Percentiles rank a stretch among this genome's conserved stretches.
These are phyloP conservation scores for Naumovozyma castellii DNA, from an alignment of 805 yeast genomes.

Conservation along the genomic window DNA sequence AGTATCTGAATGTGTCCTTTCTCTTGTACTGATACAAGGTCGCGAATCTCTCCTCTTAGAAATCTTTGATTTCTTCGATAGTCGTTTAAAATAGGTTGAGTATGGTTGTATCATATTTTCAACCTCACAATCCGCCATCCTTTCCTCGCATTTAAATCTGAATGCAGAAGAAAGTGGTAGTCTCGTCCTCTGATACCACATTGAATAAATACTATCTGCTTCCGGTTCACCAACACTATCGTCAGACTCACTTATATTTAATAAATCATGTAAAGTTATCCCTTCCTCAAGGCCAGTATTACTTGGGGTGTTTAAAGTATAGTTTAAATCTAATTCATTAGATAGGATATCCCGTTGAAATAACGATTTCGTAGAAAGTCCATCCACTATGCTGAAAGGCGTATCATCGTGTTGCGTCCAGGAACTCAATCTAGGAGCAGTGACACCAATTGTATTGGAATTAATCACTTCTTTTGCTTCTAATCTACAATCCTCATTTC, in stretches of 20 bases:
- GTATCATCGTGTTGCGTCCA: not conserved
- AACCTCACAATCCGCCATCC: not conserved
- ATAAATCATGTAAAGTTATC: not conserved
- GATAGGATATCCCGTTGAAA: not conserved
- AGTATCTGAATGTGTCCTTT: not conserved
- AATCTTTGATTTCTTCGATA: not conserved
- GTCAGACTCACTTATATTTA: not conserved
- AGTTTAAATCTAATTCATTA: too few relatives aligned
- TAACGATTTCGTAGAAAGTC: not conserved
- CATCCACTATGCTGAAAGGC: conserved; percentile 1
- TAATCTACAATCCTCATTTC: not conserved
- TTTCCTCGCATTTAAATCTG: not conserved
- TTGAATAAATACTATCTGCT: too few relatives aligned
- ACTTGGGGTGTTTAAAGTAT: not conserved
- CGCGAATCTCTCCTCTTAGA: not conserved
- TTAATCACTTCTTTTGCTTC: conserved; percentile 1
- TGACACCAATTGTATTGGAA: not conserved
- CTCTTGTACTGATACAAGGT: too few relatives aligned
- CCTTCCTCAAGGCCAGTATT: not conserved
- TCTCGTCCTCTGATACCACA: too few relatives aligned
- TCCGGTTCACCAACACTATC: not conserved
- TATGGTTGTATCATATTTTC: not conserved
- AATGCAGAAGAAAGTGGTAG: not conserved
- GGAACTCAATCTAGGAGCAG: not conserved
- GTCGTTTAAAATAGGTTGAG: not conserved